phyloP scores from a whole-genome alignment of 1,139 yeast genomes.

The Candida sp. region DNA sequence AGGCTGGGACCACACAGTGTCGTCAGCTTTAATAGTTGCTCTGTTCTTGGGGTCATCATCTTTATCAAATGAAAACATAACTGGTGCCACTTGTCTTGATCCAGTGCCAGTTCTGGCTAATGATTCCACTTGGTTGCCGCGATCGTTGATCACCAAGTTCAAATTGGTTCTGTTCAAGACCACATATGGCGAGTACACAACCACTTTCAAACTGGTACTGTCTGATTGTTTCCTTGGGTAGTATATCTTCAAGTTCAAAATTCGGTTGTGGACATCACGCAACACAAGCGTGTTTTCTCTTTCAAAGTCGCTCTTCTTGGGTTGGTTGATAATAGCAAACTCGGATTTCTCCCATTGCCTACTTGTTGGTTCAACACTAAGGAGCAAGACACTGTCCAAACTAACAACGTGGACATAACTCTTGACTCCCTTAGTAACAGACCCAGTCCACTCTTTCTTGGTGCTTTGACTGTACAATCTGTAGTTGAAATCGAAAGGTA shows the following conservation, averaged over 20 bases:
- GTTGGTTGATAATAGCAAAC: conserved; percentile 79
- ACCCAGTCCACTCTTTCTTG: conserved; percentile 72
- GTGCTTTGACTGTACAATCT: conserved; percentile 78
- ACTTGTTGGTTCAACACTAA: conserved; percentile 72
- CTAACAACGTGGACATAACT: conserved; percentile 84
- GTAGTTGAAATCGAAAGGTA: conserved; percentile 84
- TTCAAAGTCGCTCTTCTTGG: conserved; percentile 54
- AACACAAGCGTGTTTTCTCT: conserved; percentile 57
- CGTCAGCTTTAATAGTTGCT: conserved; percentile 70
- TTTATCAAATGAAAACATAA: conserved; percentile 83
- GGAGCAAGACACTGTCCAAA: conserved; percentile 66
- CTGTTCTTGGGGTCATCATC: conserved; percentile 65
- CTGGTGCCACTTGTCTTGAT: conserved; percentile 49
- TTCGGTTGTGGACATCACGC: conserved; percentile 24
- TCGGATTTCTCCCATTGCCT: conserved; percentile 74
- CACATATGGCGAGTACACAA: conserved; percentile 85
- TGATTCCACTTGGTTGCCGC: conserved; percentile 52
- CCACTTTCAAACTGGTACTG: conserved; percentile 61
- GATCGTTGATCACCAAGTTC: conserved; percentile 62
- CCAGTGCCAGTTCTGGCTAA: conserved; percentile 27
- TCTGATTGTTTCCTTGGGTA: conserved; percentile 53
- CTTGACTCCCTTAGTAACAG: conserved; percentile 64
- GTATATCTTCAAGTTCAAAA: conserved; percentile 63
- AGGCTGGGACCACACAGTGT: conserved; percentile 75
- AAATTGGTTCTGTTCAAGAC: conserved; percentile 81